A percentile compares a stretch with the other conserved stretches of the same genome.
phyloP scores from a whole-genome alignment of 192 early-diverging fungal species.

The Coemansia asiatica region DNA sequence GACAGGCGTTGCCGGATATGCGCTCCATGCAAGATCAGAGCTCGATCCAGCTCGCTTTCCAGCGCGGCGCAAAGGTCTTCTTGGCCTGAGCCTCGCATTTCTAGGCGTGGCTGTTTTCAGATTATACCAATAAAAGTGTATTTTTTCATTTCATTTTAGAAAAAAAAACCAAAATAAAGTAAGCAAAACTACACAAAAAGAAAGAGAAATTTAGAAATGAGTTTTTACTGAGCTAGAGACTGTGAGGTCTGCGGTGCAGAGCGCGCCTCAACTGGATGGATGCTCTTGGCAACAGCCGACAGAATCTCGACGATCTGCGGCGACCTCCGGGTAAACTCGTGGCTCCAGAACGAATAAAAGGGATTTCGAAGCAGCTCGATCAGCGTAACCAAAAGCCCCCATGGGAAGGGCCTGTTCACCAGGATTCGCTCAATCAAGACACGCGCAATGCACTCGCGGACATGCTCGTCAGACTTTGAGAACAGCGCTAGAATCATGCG shows the following conservation, averaged over 20 bases:
- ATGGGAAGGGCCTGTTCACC: constrained; percentile 96
- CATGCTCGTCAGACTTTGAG: constrained; percentile 63
- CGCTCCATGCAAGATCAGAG: constrained; percentile 18
- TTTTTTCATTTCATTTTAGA: background rate
- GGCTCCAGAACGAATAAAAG: constrained; percentile 74
- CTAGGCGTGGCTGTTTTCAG: constrained; percentile 16
- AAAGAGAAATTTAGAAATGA: background rate
- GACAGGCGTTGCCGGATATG: constrained; percentile 30
- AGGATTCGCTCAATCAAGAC: constrained; percentile 93
- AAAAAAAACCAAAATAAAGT: background rate
- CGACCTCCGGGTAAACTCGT: constrained; percentile 55
- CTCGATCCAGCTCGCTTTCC: constrained; percentile 35
- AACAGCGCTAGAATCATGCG: constrained; percentile 86
- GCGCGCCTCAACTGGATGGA: constrained; percentile 30
- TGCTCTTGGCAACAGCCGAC: constrained; percentile 55
- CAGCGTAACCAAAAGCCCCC: constrained; percentile 95
- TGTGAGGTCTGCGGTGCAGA: constrained; percentile 24
- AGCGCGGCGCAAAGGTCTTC: constrained; percentile 29
- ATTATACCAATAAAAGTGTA: background rate
- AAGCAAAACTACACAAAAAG: background rate
- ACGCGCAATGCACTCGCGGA: constrained; percentile 93
- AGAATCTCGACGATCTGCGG: constrained; percentile 57
- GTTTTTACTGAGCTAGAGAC: constrained; percentile 10
- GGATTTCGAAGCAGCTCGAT: constrained; percentile 96
- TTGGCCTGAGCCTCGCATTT: constrained; percentile 32